Conservation (phyloP, 2,329 filamentous ascomycete species). For the Fusarium sp. region DNA sequence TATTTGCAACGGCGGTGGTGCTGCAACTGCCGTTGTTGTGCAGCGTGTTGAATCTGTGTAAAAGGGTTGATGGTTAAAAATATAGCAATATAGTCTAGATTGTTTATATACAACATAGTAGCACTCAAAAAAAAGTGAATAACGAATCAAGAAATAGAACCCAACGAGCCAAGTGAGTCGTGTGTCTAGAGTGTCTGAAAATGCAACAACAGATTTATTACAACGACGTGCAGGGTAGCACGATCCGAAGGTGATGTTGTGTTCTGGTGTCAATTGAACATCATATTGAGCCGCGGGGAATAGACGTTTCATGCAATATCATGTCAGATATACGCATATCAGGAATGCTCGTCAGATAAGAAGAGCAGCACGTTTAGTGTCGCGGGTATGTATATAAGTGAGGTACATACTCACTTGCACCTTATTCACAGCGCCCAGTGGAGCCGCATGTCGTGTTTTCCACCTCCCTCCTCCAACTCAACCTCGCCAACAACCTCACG, state of each 20-base stretch:
- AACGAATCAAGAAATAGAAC: neutral
- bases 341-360: neutral
- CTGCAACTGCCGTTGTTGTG: conserved; percentile 89
- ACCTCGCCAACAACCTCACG: conserved; percentile 1
- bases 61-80: conserved; percentile 16
- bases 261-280: too few species aligned
- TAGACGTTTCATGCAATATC: too few species aligned
- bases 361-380: too few species aligned
- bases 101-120: neutral
- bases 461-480: conserved; percentile 11
- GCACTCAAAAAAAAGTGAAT: conserved; percentile 5
- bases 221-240: neutral
- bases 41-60: conserved; percentile 75
- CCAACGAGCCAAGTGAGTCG: neutral
- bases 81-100: neutral
- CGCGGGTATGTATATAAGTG: too few species aligned
- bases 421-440: conserved; percentile 19
- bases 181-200: neutral
- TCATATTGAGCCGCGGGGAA: too few species aligned
- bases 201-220: neutral
- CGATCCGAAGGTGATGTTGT: neutral
- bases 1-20: conserved; percentile 96
- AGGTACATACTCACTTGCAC: neutral
- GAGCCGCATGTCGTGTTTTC: conserved; percentile 31
- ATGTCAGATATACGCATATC: too few species aligned